phyloP scores from a whole-genome alignment of 352 stramenopile species.

The Thalassiosira exigua region DNA sequence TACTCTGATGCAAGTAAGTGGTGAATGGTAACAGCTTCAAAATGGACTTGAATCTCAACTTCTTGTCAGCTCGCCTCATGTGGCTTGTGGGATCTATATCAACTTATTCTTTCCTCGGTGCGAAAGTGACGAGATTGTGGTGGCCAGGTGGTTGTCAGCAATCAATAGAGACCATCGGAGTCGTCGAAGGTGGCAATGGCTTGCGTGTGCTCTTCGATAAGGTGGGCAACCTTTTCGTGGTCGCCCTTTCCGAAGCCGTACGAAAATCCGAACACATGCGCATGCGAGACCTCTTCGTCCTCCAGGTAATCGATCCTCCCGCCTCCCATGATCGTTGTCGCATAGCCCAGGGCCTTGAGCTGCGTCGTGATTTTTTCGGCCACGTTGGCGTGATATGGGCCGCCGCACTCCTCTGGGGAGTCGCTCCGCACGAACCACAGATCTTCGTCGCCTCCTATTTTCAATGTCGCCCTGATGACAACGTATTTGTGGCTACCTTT shows the following conservation, averaged over 20 bases:
- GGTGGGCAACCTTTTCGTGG: conserved; percentile 50
- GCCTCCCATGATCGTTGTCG: conserved; percentile 59
- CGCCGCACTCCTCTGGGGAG: conserved; percentile 67
- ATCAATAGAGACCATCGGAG: conserved; percentile 62
- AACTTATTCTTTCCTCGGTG: too few species aligned
- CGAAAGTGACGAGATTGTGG: too few species aligned
- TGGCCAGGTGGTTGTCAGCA: too few species aligned
- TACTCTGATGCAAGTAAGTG: too few species aligned
- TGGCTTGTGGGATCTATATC: too few species aligned
- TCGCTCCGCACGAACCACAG: conserved; percentile 72
- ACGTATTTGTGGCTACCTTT: conserved; percentile 76
- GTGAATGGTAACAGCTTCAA: too few species aligned
- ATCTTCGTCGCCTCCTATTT: background rate
- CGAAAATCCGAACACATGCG: conserved; percentile 70
- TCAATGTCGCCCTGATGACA: conserved; percentile 44
- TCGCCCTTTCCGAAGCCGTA: conserved; percentile 79
- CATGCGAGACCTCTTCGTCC: conserved; percentile 28
- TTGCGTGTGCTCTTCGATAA: conserved; percentile 37
- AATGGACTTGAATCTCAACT: too few species aligned
- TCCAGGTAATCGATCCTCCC: conserved; percentile 68
- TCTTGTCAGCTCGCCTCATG: too few species aligned
- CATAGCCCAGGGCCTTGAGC: conserved; percentile 54
- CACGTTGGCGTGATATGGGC: conserved; percentile 77
- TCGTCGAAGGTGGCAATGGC: conserved; percentile 60
- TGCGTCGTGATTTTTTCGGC: conserved; percentile 55